Percentiles rank a stretch among this genome's conserved stretches.
Evolutionary conservation across 2,329 filamentous ascomycete genomes (phyloP).

Genomic region (Neospermospora avenae): DNA sequence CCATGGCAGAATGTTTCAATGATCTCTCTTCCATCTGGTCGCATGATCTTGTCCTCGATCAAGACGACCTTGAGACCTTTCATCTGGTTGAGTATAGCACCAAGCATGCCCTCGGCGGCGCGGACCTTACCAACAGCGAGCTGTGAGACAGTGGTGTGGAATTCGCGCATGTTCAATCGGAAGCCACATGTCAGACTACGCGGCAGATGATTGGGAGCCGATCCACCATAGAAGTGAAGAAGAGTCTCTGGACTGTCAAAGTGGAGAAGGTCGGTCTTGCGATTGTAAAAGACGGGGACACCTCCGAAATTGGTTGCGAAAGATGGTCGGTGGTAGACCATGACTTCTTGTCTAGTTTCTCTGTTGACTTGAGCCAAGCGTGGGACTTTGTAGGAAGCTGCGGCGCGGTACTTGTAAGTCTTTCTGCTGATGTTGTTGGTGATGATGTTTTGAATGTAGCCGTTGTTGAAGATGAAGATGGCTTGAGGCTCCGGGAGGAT

Average conservation of each 20-base stretch:
- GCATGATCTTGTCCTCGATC: neutral
- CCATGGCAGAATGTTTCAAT: neutral
- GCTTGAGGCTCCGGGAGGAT: slow-evolving; percentile 2
- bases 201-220: neutral
- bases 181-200: neutral
- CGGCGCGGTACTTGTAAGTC: neutral
- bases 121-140: neutral
- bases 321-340: neutral
- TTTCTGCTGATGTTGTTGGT: neutral
- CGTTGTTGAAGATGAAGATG: slow-evolving; percentile 1
- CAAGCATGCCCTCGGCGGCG: neutral
- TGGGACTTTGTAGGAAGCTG: neutral
- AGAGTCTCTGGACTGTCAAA: slow-evolving; percentile 1
- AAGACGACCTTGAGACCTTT: neutral
- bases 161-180: neutral
- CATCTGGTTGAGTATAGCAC: slow-evolving; percentile 5
- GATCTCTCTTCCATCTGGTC: neutral
- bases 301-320: slow-evolving; percentile 2
- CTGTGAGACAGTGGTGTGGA: neutral
- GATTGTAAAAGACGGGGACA: neutral
- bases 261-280: neutral
- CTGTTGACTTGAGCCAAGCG: neutral
- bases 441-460: neutral
- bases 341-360: neutral
- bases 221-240: slow-evolving; percentile 3